Conservation (phyloP, 1,139 yeast species). For the Hemisphaericaspora xylanilytica region DNA sequence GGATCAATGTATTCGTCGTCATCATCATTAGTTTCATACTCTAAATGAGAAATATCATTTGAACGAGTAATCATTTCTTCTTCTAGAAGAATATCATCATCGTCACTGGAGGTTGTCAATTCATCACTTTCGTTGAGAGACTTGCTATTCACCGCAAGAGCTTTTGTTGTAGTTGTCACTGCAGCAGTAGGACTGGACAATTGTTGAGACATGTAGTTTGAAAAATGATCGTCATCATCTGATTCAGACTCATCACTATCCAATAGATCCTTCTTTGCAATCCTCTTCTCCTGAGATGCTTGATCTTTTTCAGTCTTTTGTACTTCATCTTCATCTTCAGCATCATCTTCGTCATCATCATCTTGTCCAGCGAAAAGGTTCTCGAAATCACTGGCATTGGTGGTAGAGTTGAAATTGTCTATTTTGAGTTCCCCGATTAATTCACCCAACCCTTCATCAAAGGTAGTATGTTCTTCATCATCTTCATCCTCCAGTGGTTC, state of each 20-base stretch:
- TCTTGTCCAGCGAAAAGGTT: slow-evolving; percentile 28
- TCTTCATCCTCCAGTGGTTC: slow-evolving; percentile 39
- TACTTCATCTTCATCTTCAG: slow-evolving; percentile 24
- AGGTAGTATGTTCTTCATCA: slow-evolving; percentile 40
- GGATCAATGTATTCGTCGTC: slow-evolving; percentile 75
- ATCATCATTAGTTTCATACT: slow-evolving; percentile 24
- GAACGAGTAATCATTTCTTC: slow-evolving; percentile 6
- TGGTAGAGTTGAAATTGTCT: slow-evolving; percentile 35
- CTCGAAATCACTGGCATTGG: slow-evolving; percentile 17
- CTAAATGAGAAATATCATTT: not conserved
- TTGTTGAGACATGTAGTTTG: slow-evolving; percentile 83
- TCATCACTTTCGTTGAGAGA: slow-evolving; percentile 21
- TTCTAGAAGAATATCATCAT: slow-evolving; percentile 13
- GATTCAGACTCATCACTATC: slow-evolving; percentile 28
- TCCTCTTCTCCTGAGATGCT: not conserved
- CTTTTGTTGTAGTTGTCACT: slow-evolving; percentile 36
- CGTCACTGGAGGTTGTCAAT: slow-evolving; percentile 21
- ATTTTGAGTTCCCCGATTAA: slow-evolving; percentile 40
- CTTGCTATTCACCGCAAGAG: slow-evolving; percentile 20
- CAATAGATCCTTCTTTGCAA: slow-evolving; percentile 14
- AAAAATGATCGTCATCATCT: slow-evolving; percentile 48
- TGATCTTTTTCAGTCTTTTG: slow-evolving; percentile 35
- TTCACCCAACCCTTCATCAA: slow-evolving; percentile 50
- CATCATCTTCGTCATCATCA: slow-evolving; percentile 22
- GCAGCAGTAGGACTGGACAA: slow-evolving; percentile 61